These are phyloP conservation scores for Ophiostoma tasmaniense DNA, from an alignment of 2,329 filamentous ascomycete genomes.

Conservation along the genomic window DNA sequence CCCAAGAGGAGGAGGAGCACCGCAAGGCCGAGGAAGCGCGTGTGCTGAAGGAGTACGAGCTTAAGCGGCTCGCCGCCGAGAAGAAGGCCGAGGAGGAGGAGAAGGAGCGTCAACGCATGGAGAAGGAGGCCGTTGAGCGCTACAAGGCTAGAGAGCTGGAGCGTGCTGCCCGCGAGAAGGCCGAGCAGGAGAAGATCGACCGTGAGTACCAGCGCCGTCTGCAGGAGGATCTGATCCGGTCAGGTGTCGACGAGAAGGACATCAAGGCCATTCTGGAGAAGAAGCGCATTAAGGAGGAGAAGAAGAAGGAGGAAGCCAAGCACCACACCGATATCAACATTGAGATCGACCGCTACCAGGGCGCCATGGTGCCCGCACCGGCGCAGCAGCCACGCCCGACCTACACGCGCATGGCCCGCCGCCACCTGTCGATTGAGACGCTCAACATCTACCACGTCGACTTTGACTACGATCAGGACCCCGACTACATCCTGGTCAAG, in stretches of 20 bases:
- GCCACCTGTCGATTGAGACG: conserved; percentile 55
- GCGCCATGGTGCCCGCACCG: not conserved
- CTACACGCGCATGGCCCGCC: conserved; percentile 56
- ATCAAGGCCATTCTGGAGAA: conserved; percentile 53
- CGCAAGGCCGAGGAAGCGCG: conserved; percentile 33
- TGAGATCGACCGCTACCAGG: conserved; percentile 11
- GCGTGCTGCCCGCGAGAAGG: conserved; percentile 38
- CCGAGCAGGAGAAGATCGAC: conserved; percentile 41
- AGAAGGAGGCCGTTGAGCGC: conserved; percentile 44
- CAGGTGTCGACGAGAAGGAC: conserved; percentile 50
- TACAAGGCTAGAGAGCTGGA: conserved; percentile 43
- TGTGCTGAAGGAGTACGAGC: conserved; percentile 24
- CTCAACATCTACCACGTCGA: conserved; percentile 47
- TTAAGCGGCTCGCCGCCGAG: conserved; percentile 27
- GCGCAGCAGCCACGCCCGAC: conserved; percentile 31
- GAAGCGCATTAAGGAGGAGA: conserved; percentile 35
- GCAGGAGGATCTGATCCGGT: conserved; percentile 49
- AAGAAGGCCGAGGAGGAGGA: conserved; percentile 38
- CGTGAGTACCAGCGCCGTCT: conserved; percentile 48
- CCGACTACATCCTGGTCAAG: conserved; percentile 62
- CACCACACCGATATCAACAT: conserved; percentile 17
- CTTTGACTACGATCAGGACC: conserved; percentile 54
- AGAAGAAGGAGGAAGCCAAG: conserved; percentile 1
- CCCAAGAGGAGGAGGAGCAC: conserved; percentile 36
- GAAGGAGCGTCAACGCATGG: conserved; percentile 37